phyloP scores from a whole-genome alignment of 2,329 filamentous ascomycete species.

The Cercospora sp. region DNA sequence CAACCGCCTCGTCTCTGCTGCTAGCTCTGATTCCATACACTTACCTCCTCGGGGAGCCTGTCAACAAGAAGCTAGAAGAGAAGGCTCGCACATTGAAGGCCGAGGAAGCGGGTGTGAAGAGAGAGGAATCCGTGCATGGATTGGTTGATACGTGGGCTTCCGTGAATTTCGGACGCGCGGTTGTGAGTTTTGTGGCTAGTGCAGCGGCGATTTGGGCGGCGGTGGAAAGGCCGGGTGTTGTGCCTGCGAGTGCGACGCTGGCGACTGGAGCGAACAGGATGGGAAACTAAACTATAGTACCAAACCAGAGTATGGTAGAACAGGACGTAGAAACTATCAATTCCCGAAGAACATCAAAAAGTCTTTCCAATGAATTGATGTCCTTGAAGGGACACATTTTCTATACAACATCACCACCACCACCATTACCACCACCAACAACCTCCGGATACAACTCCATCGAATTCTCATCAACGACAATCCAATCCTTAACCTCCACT shows the following conservation, averaged over 20 bases:
- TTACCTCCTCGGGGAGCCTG: slow-evolving; percentile 46
- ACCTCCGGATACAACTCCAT: too few species aligned
- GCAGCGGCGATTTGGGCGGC: slow-evolving; percentile 35
- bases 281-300: neutral
- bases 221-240: slow-evolving; percentile 32
- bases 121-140: slow-evolving; percentile 51
- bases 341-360: too few species aligned
- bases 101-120: slow-evolving; percentile 42
- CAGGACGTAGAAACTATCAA: too few species aligned
- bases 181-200: slow-evolving; percentile 30
- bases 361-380: too few species aligned
- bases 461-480: too few species aligned
- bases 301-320: too few species aligned
- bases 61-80: slow-evolving; percentile 52
- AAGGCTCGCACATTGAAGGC: slow-evolving; percentile 45
- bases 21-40: slow-evolving; percentile 56
- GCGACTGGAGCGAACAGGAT: slow-evolving; percentile 31
- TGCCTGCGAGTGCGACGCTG: slow-evolving; percentile 29
- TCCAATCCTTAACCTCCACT: too few species aligned
- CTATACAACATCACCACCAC: too few species aligned
- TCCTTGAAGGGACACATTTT: too few species aligned
- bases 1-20: slow-evolving; percentile 49
- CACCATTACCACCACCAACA: too few species aligned
- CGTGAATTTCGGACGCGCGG: slow-evolving; percentile 52
- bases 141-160: slow-evolving; percentile 59